A percentile compares a stretch with the other conserved stretches of the same genome.
These are phyloP conservation scores for Aspergillus fischeri DNA, from an alignment of 2,329 filamentous ascomycete genomes.

Conservation along the genomic window DNA sequence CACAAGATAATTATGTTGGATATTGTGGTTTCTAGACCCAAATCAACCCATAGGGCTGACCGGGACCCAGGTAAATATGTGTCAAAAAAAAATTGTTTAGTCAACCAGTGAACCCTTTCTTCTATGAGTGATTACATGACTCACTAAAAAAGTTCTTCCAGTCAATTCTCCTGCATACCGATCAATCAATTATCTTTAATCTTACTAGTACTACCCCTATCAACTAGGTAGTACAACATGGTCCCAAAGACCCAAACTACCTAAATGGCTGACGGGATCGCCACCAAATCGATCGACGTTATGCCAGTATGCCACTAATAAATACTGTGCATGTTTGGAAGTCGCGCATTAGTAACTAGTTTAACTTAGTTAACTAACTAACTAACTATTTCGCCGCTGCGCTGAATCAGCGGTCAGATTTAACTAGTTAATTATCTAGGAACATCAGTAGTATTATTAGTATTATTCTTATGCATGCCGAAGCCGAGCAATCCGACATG, in stretches of 20 bases:
- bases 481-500: not conserved
- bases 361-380: not conserved
- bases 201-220: not conserved
- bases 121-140: not conserved
- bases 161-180: not conserved
- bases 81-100: not conserved
- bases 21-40: not conserved
- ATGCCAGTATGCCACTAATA: not conserved
- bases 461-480: not conserved
- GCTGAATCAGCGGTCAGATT: not conserved
- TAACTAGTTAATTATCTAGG: too few species aligned
- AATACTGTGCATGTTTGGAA: too few species aligned
- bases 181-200: not conserved
- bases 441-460: too few species aligned
- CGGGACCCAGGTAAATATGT: not conserved
- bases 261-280: not conserved
- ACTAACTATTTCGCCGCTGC: not conserved
- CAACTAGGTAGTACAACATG: too few species aligned
- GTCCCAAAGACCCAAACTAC: too few species aligned
- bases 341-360: not conserved
- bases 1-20: not conserved
- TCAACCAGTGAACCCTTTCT: not conserved
- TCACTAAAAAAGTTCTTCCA: not conserved
- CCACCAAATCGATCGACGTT: not conserved
- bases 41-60: not conserved